A percentile compares a stretch with the other conserved stretches of the same genome.
phyloP scores from a whole-genome alignment of 768 basidiomycete species.

The Boletus sp. region DNA sequence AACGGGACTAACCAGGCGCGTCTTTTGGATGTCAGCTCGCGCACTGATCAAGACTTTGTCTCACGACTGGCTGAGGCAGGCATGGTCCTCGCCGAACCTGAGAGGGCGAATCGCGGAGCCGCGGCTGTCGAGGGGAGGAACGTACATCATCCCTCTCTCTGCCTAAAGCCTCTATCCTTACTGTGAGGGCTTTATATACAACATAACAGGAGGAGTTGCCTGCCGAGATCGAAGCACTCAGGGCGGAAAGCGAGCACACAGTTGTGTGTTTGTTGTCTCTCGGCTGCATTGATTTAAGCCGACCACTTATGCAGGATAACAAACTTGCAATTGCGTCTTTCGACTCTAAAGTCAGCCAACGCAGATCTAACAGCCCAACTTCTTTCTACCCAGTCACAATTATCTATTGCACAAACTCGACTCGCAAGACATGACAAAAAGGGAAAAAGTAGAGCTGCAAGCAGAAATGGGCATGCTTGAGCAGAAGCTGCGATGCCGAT shows the following conservation, averaged over 20 bases:
- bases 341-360: slow-evolving; percentile 64
- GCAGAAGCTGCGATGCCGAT: slow-evolving; percentile 67
- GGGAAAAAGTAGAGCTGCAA: slow-evolving; percentile 35
- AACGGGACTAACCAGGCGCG: slow-evolving; percentile 93
- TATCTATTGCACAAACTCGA: slow-evolving; percentile 15
- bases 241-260: slow-evolving; percentile 70
- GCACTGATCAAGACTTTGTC: slow-evolving; percentile 92
- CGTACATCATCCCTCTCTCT: slow-evolving; percentile 40
- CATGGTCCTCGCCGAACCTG: slow-evolving; percentile 91
- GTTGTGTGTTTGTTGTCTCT: slow-evolving; percentile 43
- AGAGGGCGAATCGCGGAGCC: slow-evolving; percentile 91
- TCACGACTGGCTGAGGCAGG: slow-evolving; percentile 91
- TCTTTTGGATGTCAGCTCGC: slow-evolving; percentile 84
- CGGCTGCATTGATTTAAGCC: not conserved
- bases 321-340: slow-evolving; percentile 64
- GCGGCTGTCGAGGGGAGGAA: slow-evolving; percentile 92
- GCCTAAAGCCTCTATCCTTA: not conserved
- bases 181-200: not conserved
- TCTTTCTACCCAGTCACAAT: slow-evolving; percentile 16
- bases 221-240: slow-evolving; percentile 89
- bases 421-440: slow-evolving; percentile 18
- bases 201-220: slow-evolving; percentile 78
- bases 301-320: slow-evolving; percentile 14
- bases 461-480: slow-evolving; percentile 68
- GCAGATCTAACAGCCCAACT: slow-evolving; percentile 14